A percentile compares a stretch with the other conserved stretches of the same genome.
Conservation (phyloP, 2,329 filamentous ascomycete species). For the Rhinocladiella similis region DNA sequence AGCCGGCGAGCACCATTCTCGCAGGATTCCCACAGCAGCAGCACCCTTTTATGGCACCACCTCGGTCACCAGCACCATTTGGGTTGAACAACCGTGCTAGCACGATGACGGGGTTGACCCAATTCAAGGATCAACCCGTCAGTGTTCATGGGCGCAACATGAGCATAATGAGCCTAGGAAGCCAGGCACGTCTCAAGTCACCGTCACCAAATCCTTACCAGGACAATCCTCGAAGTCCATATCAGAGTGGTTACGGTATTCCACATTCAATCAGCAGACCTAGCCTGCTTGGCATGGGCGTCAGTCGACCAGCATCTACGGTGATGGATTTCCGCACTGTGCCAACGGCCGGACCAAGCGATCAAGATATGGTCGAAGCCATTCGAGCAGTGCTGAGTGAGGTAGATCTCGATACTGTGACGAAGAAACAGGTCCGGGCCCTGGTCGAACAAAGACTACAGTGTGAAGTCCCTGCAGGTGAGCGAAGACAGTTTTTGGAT, state of each 20-base stretch:
- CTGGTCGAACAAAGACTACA: constrained; percentile 92
- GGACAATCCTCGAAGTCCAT: constrained; percentile 42
- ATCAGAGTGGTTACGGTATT: constrained; percentile 28
- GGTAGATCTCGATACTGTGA: constrained; percentile 93
- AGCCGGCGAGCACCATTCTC: constrained; percentile 81
- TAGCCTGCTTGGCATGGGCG: constrained; percentile 45
- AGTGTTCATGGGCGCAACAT: constrained; percentile 52
- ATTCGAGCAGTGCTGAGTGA: constrained; percentile 81
- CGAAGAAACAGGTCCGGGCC: constrained; percentile 93
- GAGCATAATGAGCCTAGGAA: constrained; percentile 59
- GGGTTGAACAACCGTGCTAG: constrained; percentile 65
- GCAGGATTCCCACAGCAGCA: constrained; percentile 74
- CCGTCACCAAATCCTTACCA: constrained; percentile 40
- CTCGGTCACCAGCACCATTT: constrained; percentile 75
- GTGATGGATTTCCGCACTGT: constrained; percentile 59
- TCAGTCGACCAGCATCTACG: constrained; percentile 53
- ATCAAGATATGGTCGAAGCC: constrained; percentile 76
- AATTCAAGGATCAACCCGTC: constrained; percentile 63
- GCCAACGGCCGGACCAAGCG: constrained; percentile 65
- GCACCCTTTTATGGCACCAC: constrained; percentile 70
- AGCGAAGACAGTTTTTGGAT: constrained; percentile 87
- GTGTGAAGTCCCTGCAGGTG: constrained; percentile 74
- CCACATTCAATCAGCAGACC: constrained; percentile 42
- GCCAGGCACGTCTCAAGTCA: constrained; percentile 31
- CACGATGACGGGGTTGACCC: constrained; percentile 64